Conservation (phyloP, 495 filamentous ascomycete genomes). For the Talaromyces proteolyticus region DNA sequence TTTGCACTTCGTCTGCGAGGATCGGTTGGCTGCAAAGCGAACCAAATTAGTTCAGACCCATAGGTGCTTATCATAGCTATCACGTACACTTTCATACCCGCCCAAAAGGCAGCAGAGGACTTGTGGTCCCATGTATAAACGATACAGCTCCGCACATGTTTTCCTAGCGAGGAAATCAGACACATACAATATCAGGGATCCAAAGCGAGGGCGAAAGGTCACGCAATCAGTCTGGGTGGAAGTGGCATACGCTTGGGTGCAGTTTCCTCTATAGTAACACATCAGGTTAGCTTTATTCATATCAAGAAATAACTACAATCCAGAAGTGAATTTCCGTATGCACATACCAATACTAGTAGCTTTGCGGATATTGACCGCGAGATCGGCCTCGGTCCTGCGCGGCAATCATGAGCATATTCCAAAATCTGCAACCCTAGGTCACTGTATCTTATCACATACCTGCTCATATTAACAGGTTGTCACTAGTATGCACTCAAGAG, state of each 20-base stretch:
- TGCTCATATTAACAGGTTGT: constrained; percentile 31
- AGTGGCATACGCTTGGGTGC: constrained; percentile 74
- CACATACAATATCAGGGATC: neutral
- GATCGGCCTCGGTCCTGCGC: constrained; percentile 80
- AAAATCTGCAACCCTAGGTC: neutral
- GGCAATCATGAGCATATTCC: constrained; percentile 1
- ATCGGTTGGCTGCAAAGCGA: constrained; percentile 70
- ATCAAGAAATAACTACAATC: neutral
- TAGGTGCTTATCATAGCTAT: neutral
- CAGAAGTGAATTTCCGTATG: constrained; percentile 8
- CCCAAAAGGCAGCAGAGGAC: constrained; percentile 93
- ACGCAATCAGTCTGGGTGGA: neutral
- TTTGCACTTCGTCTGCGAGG: constrained; percentile 90
- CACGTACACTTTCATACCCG: constrained; percentile 92
- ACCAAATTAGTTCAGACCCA: neutral
- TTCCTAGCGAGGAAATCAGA: constrained; percentile 44
- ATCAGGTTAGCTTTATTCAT: neutral
- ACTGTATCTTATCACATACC: constrained; percentile 22
- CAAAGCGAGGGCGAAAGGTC: neutral
- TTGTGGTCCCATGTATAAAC: constrained; percentile 99
- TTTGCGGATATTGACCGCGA: constrained; percentile 93
- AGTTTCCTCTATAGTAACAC: constrained; percentile 62
- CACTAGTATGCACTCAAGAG: too few species aligned
- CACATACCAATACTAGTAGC: constrained; percentile 76
- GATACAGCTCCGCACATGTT: constrained; percentile 97